These are phyloP conservation scores for Tetrapisispora fleetii DNA, from an alignment of 805 yeast genomes.

Conservation along the genomic window DNA sequence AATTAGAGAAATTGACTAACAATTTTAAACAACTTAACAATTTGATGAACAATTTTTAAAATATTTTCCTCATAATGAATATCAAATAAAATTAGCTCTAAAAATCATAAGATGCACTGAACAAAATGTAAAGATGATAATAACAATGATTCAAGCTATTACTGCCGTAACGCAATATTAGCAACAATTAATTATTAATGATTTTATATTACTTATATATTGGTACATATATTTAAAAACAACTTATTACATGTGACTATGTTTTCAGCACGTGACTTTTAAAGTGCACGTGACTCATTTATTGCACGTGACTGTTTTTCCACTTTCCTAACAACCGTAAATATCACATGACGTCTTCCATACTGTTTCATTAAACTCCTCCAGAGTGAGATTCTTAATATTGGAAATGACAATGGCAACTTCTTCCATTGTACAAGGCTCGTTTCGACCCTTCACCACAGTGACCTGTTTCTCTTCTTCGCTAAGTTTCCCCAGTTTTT, in stretches of 20 bases:
- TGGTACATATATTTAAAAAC: not conserved
- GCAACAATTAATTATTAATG: not conserved
- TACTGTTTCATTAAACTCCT: slow-evolving; percentile 38
- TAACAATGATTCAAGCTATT: not conserved
- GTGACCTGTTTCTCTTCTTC: slow-evolving; percentile 21
- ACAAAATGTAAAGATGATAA: not conserved
- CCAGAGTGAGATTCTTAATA: slow-evolving; percentile 35
- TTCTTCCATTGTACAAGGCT: slow-evolving; percentile 77
- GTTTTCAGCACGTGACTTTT: too few relatives aligned
- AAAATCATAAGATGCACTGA: not conserved
- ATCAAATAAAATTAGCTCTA: not conserved
- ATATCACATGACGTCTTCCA: slow-evolving; percentile 43
- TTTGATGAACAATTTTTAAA: not conserved
- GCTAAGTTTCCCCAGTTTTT: slow-evolving; percentile 23
- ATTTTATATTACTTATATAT: not conserved
- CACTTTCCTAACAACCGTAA: slow-evolving; percentile 24
- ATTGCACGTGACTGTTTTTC: too few relatives aligned
- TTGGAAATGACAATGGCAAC: slow-evolving; percentile 64
- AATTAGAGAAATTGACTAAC: not conserved
- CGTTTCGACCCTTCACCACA: slow-evolving; percentile 77
- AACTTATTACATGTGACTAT: slow-evolving; percentile 3
- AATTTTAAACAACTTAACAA: not conserved
- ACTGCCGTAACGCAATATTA: not conserved
- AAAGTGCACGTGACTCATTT: too few relatives aligned
- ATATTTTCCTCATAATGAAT: not conserved